Base-by-base conservation (phyloP, 768 basidiomycete genomes). In the Auricularia sp. region DNA sequence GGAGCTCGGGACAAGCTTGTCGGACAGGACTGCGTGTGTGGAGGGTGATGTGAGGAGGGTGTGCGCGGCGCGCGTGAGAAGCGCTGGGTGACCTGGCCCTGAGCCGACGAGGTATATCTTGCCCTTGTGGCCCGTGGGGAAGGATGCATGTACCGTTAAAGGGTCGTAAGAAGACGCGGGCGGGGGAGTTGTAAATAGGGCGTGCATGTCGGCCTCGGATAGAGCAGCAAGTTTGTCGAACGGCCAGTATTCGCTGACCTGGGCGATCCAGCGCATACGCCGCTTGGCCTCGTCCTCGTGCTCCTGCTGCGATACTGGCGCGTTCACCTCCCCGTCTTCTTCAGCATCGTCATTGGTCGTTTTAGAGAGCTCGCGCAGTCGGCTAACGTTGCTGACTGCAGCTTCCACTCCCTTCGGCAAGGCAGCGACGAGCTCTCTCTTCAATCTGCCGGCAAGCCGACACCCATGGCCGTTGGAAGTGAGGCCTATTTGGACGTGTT, bases 221-320 rank as follows among this genome's bases (percentile, higher is more conserved):
- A 97, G 82, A 10, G 76, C 73, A 0, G 91, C 87, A 7, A 98
- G 81, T 51, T 83, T 84, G 11, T 87, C 81, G 60, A 94, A 79
- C 0, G 93, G 87, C 91, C 93, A 98, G 73, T 97, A 98, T 73
- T 98, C 95, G 79, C 93, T 95, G 69, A 98, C 84, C 72, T 98
- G 96, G 0, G 93, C 87, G 3, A 97, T 87, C 92, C 93, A 98
- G 73, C 88, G 85, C 84, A 97, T 91, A 16, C 90, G 80, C 36
- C 93, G 80, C 64, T 76, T 79, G 62, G 82, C 77, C 21, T 14
- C 56, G 39, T 69, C 66, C 39, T 72, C 71, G 59, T 71, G 68
- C 6, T 69, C 65, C n/a, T 42, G 12, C 36, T 63, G 65, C 5
- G 47, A 54, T 23, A 29, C 68, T 29, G 66, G 64, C 34, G 47